Conservation (phyloP, 202 grass and related monocot species). For the Saccharum hybrid region DNA sequence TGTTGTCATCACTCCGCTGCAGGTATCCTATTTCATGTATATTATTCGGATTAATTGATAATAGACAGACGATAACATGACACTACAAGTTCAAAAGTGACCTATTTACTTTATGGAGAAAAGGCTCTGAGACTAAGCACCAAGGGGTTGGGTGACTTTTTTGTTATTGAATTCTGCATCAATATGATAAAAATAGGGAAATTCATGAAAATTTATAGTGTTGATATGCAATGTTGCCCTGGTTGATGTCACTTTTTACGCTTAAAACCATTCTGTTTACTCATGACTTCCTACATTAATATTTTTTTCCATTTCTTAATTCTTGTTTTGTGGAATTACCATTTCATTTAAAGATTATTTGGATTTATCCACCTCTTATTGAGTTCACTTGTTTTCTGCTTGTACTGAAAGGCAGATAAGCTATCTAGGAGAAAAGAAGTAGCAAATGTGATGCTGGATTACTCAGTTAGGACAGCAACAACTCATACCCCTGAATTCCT, state of each 20-base stretch:
- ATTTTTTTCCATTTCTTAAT: conserved; percentile 3
- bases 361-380: conserved; percentile 11
- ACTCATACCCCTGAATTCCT: conserved; percentile 98
- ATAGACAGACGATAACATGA: not conserved
- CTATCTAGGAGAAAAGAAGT: conserved; percentile 83
- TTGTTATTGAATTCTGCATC: conserved; percentile 28
- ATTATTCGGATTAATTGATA: conserved; percentile 1
- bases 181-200: conserved; percentile 10
- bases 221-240: conserved; percentile 17
- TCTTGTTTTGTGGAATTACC: not conserved
- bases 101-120: conserved; percentile 9
- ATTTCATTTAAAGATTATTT: conserved; percentile 18
- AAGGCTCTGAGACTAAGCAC: not conserved
- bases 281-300: not conserved
- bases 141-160: not conserved
- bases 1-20: conserved; percentile 79
- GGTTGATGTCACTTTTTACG: not conserved
- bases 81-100: not conserved
- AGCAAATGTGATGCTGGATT: conserved; percentile 82
- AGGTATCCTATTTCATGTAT: conserved; percentile 55
- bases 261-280: not conserved
- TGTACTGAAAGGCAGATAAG: conserved; percentile 73
- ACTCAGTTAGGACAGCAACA: conserved; percentile 88
- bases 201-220: not conserved
- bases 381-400: conserved; percentile 49